A percentile compares a stretch with the other conserved stretches of the same genome.
These are phyloP conservation scores for Castanea mollissima DNA, from an alignment of 306 rosid genomes.

Conservation along the genomic window DNA sequence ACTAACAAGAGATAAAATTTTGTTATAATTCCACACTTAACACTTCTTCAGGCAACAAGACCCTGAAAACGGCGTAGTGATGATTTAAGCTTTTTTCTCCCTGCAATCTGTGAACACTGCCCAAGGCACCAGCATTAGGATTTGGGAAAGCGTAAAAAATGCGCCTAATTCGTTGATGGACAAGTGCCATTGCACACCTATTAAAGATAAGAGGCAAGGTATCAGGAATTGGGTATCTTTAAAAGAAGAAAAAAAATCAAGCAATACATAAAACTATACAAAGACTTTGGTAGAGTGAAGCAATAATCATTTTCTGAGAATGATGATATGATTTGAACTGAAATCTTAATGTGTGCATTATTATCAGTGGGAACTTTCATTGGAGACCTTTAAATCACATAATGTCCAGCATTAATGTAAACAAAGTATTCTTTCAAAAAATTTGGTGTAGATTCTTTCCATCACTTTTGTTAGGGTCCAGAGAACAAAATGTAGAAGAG, in stretches of 20 bases:
- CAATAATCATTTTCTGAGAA: background rate
- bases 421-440: background rate
- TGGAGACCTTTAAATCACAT: background rate
- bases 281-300: background rate
- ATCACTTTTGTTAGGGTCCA: background rate
- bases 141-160: conserved; percentile 84
- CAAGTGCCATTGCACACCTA: conserved; percentile 99
- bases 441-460: background rate
- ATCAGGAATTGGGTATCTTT: background rate
- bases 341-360: background rate
- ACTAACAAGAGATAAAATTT: background rate
- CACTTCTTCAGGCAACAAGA: conserved; percentile 52
- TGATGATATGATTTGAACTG: background rate
- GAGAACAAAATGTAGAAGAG: background rate
- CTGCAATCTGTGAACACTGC: conserved; percentile 78
- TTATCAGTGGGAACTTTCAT: background rate
- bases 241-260: background rate
- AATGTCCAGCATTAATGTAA: background rate
- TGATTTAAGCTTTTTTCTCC: conserved; percentile 91
- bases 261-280: background rate
- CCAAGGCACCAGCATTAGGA: conserved; percentile 76
- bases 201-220: conserved; percentile 4
- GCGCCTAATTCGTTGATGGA: conserved; percentile 86
- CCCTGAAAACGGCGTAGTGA: conserved; percentile 87
- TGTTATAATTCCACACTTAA: conserved; percentile 19